Evolutionary conservation across 345 rosid genomes (phyloP), one percentile per base, ranked within the genome.

Genomic region (Arabis alpina): DNA sequence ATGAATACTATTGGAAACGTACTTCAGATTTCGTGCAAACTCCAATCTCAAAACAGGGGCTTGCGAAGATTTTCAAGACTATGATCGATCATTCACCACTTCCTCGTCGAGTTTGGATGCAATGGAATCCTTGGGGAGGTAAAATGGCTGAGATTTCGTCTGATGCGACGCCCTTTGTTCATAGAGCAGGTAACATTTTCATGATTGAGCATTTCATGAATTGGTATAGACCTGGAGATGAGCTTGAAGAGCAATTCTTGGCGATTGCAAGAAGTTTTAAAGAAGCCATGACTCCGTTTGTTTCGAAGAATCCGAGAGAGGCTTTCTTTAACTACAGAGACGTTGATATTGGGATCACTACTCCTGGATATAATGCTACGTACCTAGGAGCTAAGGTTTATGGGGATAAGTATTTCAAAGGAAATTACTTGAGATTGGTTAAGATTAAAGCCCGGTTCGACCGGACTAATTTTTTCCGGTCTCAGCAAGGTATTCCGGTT

Each of bases 11-110:
- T 67, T 64, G 77, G 77, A 87, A 89, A 74, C 71, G 76, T 14
- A 91, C 91, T 66, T 89, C 97, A 0, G 97, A 92, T 72, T 92
- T 81, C 11, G 89, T 89, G 0, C 72, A 80, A 61, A 68, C 70
- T 0, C 84, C 86, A 0, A 83, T 91, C 27, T 53, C 84, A 0
- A 80, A 75, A 64, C 6, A 27, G 0, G 77, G 66, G 1, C 47
- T 91, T 2, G 52, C 71, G 1, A 37, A 40, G 40, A 58, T 91
- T 5, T 84, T 79, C 71, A 58, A 79, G 19, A 80, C 61, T 8
- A 61, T 87, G 87, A 76, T 86, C 16, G 76, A 81, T 36, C 15
- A 76, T 11, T 79, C 73, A 0, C 75, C 79, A 10, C 49, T 68
- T 9, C 64, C 70, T 5, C 56, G 39, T 15, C 11, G 84, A 68